phyloP scores from a whole-genome alignment of 1,284 basidiomycete genomes.

The Hypsizygus ulmarius region DNA sequence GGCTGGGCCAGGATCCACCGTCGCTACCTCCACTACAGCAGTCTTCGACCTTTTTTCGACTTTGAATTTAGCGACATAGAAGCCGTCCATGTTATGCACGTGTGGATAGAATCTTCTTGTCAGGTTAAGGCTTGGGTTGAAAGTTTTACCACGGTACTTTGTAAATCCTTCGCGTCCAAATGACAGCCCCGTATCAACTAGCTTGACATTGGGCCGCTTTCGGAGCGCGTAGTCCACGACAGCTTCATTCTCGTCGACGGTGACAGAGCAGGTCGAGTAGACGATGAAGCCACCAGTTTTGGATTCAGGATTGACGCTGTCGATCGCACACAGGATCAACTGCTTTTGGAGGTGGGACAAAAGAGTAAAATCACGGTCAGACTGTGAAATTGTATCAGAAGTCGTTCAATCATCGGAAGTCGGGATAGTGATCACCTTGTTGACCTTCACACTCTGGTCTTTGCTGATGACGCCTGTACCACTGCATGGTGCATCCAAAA shows the following conservation, averaged over 20 bases:
- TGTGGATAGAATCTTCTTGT: constrained; percentile 92
- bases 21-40: constrained; percentile 35
- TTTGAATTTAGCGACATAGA: constrained; percentile 98
- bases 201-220: constrained; percentile 92
- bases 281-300: constrained; percentile 93
- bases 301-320: constrained; percentile 89
- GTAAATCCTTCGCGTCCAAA: constrained; percentile 95
- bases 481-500: constrained; percentile 96
- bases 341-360: constrained; percentile 98
- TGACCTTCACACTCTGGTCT: constrained; percentile 95
- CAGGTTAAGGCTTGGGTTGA: constrained; percentile 77
- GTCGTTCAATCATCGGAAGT: neutral
- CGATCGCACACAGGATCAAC: constrained; percentile 96
- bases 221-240: constrained; percentile 98
- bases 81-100: constrained; percentile 96
- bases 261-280: constrained; percentile 98
- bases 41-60: constrained; percentile 75
- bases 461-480: constrained; percentile 99
- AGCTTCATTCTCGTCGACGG: constrained; percentile 97
- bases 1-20: constrained; percentile 24
- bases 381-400: constrained; percentile 44
- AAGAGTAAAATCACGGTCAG: constrained; percentile 91
- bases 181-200: constrained; percentile 91
- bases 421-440: constrained; percentile 71
- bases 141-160: constrained; percentile 85